Conservation (phyloP, 2,329 filamentous ascomycete genomes). For the Nemania sp. region DNA sequence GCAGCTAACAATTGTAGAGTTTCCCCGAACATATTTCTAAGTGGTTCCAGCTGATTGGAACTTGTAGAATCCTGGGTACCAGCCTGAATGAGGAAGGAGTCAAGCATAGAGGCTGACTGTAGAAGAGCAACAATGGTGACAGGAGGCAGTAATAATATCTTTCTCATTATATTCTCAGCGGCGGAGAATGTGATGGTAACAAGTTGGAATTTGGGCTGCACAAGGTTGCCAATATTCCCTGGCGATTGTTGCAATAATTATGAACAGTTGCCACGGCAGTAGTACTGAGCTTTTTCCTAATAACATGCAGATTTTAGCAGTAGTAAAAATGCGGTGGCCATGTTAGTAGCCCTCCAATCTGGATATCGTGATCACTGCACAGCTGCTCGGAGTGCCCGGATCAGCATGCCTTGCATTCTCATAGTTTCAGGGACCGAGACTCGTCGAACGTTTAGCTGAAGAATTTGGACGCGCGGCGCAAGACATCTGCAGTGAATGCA, state of each 20-base stretch:
- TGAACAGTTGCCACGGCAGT: not conserved
- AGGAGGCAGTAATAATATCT: conserved; percentile 10
- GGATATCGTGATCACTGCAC: conserved; percentile 5
- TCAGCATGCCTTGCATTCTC: conserved; percentile 11
- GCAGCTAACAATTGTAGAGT: conserved; percentile 24
- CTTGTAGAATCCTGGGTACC: conserved; percentile 16
- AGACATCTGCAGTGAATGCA: not conserved
- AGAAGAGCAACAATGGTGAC: conserved; percentile 5
- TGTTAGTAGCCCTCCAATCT: not conserved
- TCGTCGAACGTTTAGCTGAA: too few species aligned
- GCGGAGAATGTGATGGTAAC: conserved; percentile 2
- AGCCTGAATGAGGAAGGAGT: conserved; percentile 36
- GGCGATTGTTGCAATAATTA: conserved; percentile 1
- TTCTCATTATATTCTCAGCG: conserved; percentile 20
- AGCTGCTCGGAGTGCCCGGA: conserved; percentile 22
- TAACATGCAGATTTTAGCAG: too few species aligned
- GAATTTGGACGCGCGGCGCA: not conserved
- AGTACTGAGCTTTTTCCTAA: too few species aligned
- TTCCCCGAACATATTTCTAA: conserved; percentile 29
- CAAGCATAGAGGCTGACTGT: conserved; percentile 5
- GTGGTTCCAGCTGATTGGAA: conserved; percentile 9
- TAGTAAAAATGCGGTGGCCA: too few species aligned
- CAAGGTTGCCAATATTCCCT: not conserved
- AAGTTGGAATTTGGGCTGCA: not conserved
- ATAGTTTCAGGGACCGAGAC: too few species aligned